A percentile compares a stretch with the other conserved stretches of the same genome.
Conservation (phyloP, 1,139 yeast species). For the Candida freyschussii region DNA sequence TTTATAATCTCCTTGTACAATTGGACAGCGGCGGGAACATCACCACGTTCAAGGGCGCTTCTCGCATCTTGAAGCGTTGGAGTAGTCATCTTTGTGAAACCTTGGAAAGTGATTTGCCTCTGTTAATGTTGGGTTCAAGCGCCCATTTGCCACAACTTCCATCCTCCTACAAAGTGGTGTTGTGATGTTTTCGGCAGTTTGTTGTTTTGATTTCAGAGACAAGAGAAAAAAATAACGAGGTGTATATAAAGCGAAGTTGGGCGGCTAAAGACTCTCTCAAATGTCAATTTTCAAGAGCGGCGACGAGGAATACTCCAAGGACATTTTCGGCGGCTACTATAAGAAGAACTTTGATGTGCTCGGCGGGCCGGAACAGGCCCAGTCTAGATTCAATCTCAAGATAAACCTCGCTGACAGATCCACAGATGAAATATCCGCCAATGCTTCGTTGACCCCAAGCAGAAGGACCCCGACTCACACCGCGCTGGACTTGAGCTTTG, state of each 20-base stretch:
- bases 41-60: conserved; percentile 43
- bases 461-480: conserved; percentile 25
- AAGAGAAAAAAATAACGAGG: background rate
- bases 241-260: background rate
- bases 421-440: conserved; percentile 15
- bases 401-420: conserved; percentile 17
- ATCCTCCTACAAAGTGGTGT: no score
- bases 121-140: no score
- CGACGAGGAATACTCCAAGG: conserved; percentile 18
- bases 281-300: conserved; percentile 12
- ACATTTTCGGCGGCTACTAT: conserved; percentile 23
- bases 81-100: conserved; percentile 13
- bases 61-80: conserved; percentile 54
- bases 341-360: conserved; percentile 22
- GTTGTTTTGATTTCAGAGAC: background rate
- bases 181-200: no score
- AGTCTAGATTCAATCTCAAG: conserved; percentile 21
- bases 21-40: conserved; percentile 52
- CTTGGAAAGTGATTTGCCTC: background rate
- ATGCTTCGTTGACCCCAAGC: conserved; percentile 17
- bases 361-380: conserved; percentile 10
- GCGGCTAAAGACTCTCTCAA: no score
- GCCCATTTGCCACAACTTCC: no score
- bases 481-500: conserved; percentile 15
- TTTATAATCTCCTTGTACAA: conserved; percentile 42